Percentiles rank a stretch among this genome's conserved stretches.
Evolutionary conservation across 2,329 filamentous ascomycete genomes (phyloP).

Genomic region (Exserohilum turcica): DNA sequence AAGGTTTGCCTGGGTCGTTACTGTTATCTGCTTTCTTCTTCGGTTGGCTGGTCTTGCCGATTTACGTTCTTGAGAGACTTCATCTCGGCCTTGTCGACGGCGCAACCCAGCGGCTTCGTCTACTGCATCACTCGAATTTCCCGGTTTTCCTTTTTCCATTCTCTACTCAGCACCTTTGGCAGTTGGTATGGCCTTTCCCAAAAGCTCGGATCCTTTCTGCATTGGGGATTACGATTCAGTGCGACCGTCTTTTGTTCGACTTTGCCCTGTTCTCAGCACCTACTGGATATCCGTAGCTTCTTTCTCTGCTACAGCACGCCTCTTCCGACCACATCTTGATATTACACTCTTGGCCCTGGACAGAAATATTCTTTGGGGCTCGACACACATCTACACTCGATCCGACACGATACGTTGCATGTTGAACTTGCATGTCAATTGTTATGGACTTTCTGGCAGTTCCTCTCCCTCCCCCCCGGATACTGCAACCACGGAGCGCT

Average conservation of each 20-base stretch:
- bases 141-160: conserved; percentile 5
- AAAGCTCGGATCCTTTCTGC: conserved; percentile 29
- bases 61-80: conserved; percentile 20
- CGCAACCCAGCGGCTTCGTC: conserved; percentile 16
- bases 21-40: conserved; percentile 29
- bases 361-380: neutral
- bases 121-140: conserved; percentile 10
- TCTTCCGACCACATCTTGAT: neutral
- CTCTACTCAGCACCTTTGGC: conserved; percentile 16
- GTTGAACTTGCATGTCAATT: conserved; percentile 4
- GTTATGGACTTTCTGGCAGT: conserved; percentile 17
- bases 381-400: conserved; percentile 7
- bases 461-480: conserved; percentile 30
- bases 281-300: conserved; percentile 18
- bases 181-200: conserved; percentile 18
- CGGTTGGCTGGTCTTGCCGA: conserved; percentile 36
- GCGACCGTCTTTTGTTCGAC: conserved; percentile 14
- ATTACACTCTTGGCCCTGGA: conserved; percentile 2
- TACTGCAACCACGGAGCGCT: conserved; percentile 27
- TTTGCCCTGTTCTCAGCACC: conserved; percentile 13
- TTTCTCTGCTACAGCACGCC: conserved; percentile 6
- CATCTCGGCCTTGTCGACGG: conserved; percentile 10
- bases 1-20: conserved; percentile 36
- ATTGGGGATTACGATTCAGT: conserved; percentile 25
- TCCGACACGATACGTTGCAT: conserved; percentile 7